Percentiles rank a stretch among this genome's conserved stretches.
phyloP scores from a whole-genome alignment of 2,329 filamentous ascomycete genomes.

The Fusarium sp. region DNA sequence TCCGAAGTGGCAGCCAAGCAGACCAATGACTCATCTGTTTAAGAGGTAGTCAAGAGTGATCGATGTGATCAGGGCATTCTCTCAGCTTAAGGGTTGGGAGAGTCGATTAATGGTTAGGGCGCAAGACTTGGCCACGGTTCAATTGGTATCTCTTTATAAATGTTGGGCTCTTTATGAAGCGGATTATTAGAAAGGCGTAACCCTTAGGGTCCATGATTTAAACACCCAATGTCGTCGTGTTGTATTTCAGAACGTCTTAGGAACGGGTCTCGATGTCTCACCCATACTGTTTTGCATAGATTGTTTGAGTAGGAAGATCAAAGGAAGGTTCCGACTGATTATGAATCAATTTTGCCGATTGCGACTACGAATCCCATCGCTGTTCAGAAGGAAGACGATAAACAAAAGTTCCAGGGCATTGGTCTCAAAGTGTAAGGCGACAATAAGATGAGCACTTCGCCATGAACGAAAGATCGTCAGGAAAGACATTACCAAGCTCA shows the following conservation, averaged over 20 bases:
- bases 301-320: not conserved
- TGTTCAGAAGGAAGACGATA: not conserved
- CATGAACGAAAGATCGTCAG: not conserved
- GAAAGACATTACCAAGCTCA: not conserved
- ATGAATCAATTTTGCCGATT: not conserved
- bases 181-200: too few species aligned
- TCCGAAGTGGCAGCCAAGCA: not conserved
- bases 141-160: not conserved
- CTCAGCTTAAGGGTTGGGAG: not conserved
- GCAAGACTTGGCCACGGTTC: not conserved
- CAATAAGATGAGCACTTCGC: not conserved
- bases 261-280: not conserved
- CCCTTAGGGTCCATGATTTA: not conserved
- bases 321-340: not conserved
- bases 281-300: not conserved
- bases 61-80: not conserved
- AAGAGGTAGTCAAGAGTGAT: not conserved
- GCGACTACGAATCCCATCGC: not conserved
- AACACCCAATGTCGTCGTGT: not conserved
- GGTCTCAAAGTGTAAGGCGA: not conserved
- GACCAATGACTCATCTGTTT: not conserved
- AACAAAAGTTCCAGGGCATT: constrained; percentile 11
- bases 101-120: not conserved
- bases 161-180: not conserved
- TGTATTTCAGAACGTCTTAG: not conserved